Evolutionary conservation across 2,329 filamentous ascomycete species (phyloP), one percentile per base, ranked within the genome.

Genomic region (Pestalotiopsis sp.): DNA sequence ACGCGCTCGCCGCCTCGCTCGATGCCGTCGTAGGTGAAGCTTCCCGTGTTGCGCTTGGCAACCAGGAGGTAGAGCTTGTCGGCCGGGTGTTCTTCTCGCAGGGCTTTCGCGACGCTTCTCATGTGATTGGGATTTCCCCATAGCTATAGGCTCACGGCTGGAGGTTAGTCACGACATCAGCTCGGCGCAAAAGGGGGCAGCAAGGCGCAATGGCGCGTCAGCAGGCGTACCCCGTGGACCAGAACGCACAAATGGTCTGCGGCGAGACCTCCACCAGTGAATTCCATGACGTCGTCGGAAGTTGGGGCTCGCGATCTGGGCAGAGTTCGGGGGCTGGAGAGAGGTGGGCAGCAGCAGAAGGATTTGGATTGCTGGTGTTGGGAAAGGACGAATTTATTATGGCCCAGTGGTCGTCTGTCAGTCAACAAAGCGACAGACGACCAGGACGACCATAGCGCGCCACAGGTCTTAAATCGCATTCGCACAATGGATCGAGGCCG

Each of bases 71-170:
- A 88, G 23, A 95, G 82, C 72, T 87, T 81, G 69, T 93, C 90
- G 71, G 87, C 83, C 1, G 89, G 78, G 75, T 92, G 85, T 69
- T 87, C 83, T 31, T 86, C 85, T 70, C 90, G 88, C 7, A 96
- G 81, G 9, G 87, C 84, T 71, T 90, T 89, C 68, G 90, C 91
- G 69, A 95, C 84, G 68, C 88, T 90, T 70, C 84, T 84, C 80
- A 95, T 87, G 79, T 96, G 92, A 62, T 84, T 84, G 1, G 93
- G 93, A 72, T 93, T 93, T 23, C 93, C 93, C 93, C 93, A 95
- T 72, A 95, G 85, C 81, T 93, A 72, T 12, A 36, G 17, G 52
- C 45, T 62, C 36, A 20, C 20, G 62, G 14, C 65, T 56, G 25
- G 25, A 58, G 45, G 72, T 76, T 70, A 76, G 73, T 68, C 71